Evolutionary conservation across 1,284 basidiomycete species (phyloP), one percentile per base, ranked within the genome.

Genomic region (Sanguinoderma infundibulare): DNA sequence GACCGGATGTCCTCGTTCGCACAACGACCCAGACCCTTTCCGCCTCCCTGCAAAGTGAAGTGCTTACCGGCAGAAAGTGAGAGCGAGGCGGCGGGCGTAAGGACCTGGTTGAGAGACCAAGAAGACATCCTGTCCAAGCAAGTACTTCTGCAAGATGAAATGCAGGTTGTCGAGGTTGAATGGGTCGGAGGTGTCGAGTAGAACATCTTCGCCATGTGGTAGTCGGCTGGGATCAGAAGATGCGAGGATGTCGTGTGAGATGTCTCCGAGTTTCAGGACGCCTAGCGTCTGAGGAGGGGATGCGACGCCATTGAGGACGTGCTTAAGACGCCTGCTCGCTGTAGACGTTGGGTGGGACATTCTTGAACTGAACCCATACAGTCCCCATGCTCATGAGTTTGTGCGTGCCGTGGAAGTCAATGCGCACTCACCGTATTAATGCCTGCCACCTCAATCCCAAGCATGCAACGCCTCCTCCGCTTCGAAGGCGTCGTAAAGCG

Each of bases 101-200:
- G 86, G 85, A 0, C 87, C 87, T 0, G 87, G 87, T 67, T 88
- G 86, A 0, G 84, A 84, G 1, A 88, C 75, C 20, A 89, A 73
- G 71, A 88, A 89, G 5, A 87, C 75, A 70, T 89, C 87, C 70
- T 89, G 87, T 3, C 85, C 86, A 1, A 89, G 78, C n/a, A 88
- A 69, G 71, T 83, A 85, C 70, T 89, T 89, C 76, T 89, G 86
- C 65, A 89, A 70, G 74, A 89, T 78, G 64, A 87, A 89, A 70
- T 86, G 81, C 39, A 89, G 69, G 65, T 88, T 85, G 57, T 86
- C 82, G 47, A 79, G 62, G 67, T 84, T 87, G 49, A 84, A 76
- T 0, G 79, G 69, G 63, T 88, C 81, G 40, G 76, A 66, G 9
- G 81, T 67, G 62, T 87, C 83, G 57, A 88, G 73, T 20, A 85